These are phyloP conservation scores for Melaleuca quinquenervia DNA, from an alignment of 345 rosid species.

Conservation along the genomic window DNA sequence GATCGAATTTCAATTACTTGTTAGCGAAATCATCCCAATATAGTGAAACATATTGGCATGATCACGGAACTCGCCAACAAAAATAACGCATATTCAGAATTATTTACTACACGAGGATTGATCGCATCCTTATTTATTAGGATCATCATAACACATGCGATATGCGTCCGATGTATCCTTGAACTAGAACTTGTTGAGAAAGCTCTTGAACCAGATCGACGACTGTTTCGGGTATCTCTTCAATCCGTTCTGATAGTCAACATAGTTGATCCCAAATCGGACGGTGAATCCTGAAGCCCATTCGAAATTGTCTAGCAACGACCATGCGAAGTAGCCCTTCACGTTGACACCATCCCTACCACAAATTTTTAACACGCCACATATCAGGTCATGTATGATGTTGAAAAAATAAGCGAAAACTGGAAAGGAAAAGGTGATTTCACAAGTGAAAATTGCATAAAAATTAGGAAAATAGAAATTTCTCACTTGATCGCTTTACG, in stretches of 20 bases:
- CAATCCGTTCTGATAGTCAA: constrained; percentile 36
- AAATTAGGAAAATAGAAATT: not conserved
- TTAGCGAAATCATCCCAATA: not conserved
- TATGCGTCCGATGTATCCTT: not conserved
- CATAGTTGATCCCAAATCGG: constrained; percentile 37
- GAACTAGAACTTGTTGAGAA: not conserved
- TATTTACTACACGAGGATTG: not conserved
- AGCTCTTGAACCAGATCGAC: not conserved
- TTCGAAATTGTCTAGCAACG: constrained; percentile 51
- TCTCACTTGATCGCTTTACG: constrained; percentile 23
- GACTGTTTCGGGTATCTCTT: constrained; percentile 36
- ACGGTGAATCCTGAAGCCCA: constrained; percentile 45
- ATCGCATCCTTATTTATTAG: not conserved
- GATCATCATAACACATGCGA: not conserved
- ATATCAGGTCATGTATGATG: not conserved
- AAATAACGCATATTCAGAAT: too few relatives aligned
- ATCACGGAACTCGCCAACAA: not conserved
- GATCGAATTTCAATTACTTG: not conserved
- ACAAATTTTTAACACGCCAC: too few relatives aligned
- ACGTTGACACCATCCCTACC: constrained; percentile 42
- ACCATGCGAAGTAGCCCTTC: constrained; percentile 47
- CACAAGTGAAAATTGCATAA: not conserved
- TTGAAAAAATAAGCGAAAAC: not conserved
- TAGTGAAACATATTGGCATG: not conserved
- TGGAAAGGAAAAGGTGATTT: not conserved